Base-by-base conservation (phyloP, 2,329 filamentous ascomycete genomes). In the Aspergillus latus region DNA sequence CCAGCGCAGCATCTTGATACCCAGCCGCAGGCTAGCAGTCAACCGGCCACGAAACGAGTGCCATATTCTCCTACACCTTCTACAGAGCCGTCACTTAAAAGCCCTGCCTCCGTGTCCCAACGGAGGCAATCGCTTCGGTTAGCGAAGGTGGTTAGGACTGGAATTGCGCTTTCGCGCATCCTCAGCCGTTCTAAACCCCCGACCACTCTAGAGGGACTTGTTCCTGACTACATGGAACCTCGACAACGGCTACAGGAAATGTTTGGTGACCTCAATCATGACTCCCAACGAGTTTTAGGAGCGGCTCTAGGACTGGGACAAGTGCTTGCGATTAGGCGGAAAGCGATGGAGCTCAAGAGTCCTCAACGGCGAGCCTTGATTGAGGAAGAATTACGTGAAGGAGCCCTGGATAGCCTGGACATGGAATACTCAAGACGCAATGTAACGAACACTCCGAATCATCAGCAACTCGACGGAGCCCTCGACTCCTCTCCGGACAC, bases 231-330 rank as follows among this genome's bases (percentile, higher is more conserved):
- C 11, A 63, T 63, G 28, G 56, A 58, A 48, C 61, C 65, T 13
- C 67, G 67, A 54, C 62, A 65, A 52, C 68, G 68, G 1, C 48
- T 74, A 16, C 71, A 77, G 45, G 43, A 64, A 29, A 58, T 72
- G 21, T 76, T 77, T 56, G 57, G 61, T 44, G 72, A 69, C n/a
- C 72, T 78, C 47, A 66, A 70, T 42, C 59, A 65, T 7, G 68
- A 72, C 2, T 75, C 71, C 16, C 68, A 72, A 61, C 68, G 72
- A 59, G 72, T 77, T 58, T 56, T 79, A 54, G 68, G 72, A 57
- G 73, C 72, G 45, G 74, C 73, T 29, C 63, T 78, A 44, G 66
- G 71, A 8, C 71, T 79, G 59, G 77, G 74, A 7, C 75, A 78
- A 58, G 68, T 74, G 54, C 66, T 78, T 51, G 75, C 73, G 9